Conservation (phyloP, 352 stramenopile genomes). For the Phytopythium kandeliae region DNA sequence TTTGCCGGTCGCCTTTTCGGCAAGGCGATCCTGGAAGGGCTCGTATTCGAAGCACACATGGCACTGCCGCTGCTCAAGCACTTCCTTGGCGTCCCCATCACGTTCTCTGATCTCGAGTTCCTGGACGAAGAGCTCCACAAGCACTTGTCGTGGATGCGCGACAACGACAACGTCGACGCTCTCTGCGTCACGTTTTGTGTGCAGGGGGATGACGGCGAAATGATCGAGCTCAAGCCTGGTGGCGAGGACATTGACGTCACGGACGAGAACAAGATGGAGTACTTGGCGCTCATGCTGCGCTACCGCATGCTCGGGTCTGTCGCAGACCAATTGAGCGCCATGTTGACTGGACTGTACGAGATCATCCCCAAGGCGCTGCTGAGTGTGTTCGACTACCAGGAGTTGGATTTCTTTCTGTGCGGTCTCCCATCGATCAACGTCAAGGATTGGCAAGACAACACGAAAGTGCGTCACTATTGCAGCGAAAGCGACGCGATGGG, state of each 20-base stretch:
- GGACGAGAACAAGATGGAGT: slow-evolving; percentile 93
- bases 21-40: slow-evolving; percentile 96
- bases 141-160: slow-evolving; percentile 66
- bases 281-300: slow-evolving; percentile 91
- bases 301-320: slow-evolving; percentile 93
- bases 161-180: slow-evolving; percentile 63
- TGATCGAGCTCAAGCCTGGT: slow-evolving; percentile 89
- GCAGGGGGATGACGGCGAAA: slow-evolving; percentile 54
- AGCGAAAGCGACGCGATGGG: slow-evolving; percentile 39
- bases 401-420: slow-evolving; percentile 95
- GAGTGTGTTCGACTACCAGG: slow-evolving; percentile 91
- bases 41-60: slow-evolving; percentile 96
- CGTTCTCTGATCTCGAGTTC: slow-evolving; percentile 82
- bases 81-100: slow-evolving; percentile 77
- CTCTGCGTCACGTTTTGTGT: slow-evolving; percentile 77
- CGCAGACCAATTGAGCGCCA: slow-evolving; percentile 80
- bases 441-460: slow-evolving; percentile 84
- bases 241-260: slow-evolving; percentile 92
- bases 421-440: slow-evolving; percentile 81
- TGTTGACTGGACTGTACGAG: slow-evolving; percentile 90
- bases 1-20: slow-evolving; percentile 94
- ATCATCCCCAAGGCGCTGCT: slow-evolving; percentile 89
- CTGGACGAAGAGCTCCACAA: slow-evolving; percentile 76
- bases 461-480: slow-evolving; percentile 35
- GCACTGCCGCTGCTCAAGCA: slow-evolving; percentile 85